Base-by-base conservation (phyloP, 2,329 filamentous ascomycete species). In the Penicillium paneum region DNA sequence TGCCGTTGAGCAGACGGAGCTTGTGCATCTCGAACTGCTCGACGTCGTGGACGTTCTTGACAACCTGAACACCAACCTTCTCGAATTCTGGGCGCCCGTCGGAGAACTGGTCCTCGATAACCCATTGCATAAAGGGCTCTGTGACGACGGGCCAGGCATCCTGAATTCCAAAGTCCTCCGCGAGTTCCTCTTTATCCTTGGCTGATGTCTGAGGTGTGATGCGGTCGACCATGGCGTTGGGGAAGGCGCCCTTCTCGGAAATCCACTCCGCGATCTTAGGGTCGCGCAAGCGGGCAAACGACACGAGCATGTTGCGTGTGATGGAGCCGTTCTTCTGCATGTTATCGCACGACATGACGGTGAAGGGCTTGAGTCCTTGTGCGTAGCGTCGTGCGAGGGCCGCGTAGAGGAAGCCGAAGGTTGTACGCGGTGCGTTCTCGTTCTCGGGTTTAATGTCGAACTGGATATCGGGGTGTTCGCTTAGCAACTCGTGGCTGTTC, bases 291-390 rank as follows among this genome's bases (percentile, higher is more conserved):
- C 71, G 72, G 2, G 79, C 79, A 61, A 81, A 82, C 2, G 79
- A 76, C 58, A 71, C 64, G 34, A 82, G 77, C 79, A 82, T 82
- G 67, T 73, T 63, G 34, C 78, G 78, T 6, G 78, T 79, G 68
- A 82, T 81, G 65, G 76, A 70, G 50, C 79, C 79, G 67, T 82
- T 82, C 73, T 80, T 79, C 71, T 81, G 79, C 79, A 82, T 82
- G 71, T 82, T 82, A 67, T 82, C 79, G 65, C 79, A 82, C 4
- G 80, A 82, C 64, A 82, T 62, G 29, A 82, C 79, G 58, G 79
- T 82, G 67, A 82, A 82, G 41, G 79, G 79, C 65, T 75, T 77
- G 44, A 79, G 74, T 3, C 79, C 79, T 42, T 73, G 68, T 51
- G 68, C 62, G 63, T 76, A 71, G 46, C 79, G 80, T 48, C 74